Evolutionary conservation across 805 yeast species (phyloP).

Genomic region (Metschnikowia continentalis): DNA sequence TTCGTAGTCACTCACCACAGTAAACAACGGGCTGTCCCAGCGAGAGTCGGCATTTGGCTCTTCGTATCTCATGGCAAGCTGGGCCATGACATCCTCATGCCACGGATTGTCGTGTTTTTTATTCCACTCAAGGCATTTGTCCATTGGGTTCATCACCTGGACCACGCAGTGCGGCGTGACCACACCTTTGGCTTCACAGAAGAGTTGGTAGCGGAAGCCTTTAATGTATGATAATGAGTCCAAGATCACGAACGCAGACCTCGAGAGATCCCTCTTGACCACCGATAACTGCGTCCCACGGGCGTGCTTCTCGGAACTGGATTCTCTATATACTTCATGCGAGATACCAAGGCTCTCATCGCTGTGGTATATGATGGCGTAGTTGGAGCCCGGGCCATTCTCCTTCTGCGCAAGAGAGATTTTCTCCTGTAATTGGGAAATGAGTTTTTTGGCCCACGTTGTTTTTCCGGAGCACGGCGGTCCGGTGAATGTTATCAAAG

Average conservation of each 20-base stretch:
- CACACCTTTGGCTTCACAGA: slow-evolving; percentile 85
- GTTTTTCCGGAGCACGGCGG: slow-evolving; percentile 84
- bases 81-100: slow-evolving; percentile 62
- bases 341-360: slow-evolving; percentile 76
- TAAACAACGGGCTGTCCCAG: slow-evolving; percentile 93
- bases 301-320: slow-evolving; percentile 72
- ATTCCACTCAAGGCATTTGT: slow-evolving; percentile 64
- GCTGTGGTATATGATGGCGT: slow-evolving; percentile 62
- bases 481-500: slow-evolving; percentile 78
- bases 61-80: slow-evolving; percentile 79
- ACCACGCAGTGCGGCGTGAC: slow-evolving; percentile 80
- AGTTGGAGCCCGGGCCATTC: slow-evolving; percentile 49
- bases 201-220: slow-evolving; percentile 91
- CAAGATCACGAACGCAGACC: slow-evolving; percentile 69
- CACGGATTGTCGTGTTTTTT: slow-evolving; percentile 41
- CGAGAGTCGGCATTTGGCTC: slow-evolving; percentile 83
- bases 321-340: slow-evolving; percentile 64
- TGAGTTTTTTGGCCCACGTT: slow-evolving; percentile 59
- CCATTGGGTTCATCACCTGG: slow-evolving; percentile 68
- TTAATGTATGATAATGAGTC: slow-evolving; percentile 89
- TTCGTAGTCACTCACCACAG: slow-evolving; percentile 49
- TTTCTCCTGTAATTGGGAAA: slow-evolving; percentile 41
- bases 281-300: slow-evolving; percentile 86
- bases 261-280: slow-evolving; percentile 73
- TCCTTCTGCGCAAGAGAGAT: slow-evolving; percentile 35